Evolutionary conservation across 257 asterid species (phyloP).

Genomic region (Rauvolfia tetraphylla): DNA sequence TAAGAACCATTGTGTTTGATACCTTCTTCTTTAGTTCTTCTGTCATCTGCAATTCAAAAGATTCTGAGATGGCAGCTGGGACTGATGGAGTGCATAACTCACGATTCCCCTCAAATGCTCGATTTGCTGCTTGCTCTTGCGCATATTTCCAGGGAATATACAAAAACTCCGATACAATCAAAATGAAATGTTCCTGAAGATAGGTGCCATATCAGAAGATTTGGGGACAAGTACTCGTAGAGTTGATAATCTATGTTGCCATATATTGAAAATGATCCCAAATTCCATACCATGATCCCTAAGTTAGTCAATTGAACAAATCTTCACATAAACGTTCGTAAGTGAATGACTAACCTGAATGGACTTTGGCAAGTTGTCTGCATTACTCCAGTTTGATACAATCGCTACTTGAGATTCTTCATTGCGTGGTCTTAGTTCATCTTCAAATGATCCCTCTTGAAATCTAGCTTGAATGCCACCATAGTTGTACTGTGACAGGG

Average conservation of each 20-base stretch:
- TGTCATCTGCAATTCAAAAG: constrained; percentile 68
- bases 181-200: constrained; percentile 79
- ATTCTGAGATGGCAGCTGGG: constrained; percentile 81
- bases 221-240: neutral
- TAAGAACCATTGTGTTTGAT: neutral
- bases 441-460: constrained; percentile 50
- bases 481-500: constrained; percentile 65
- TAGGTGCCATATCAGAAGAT: constrained; percentile 1
- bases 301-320: neutral
- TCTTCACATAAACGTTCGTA: neutral
- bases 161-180: constrained; percentile 81
- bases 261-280: neutral
- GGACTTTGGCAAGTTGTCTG: constrained; percentile 66
- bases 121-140: constrained; percentile 66
- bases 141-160: constrained; percentile 90
- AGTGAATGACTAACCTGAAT: constrained; percentile 57
- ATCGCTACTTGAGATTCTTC: constrained; percentile 63
- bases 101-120: constrained; percentile 47
- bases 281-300: neutral
- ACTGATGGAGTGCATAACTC: constrained; percentile 88
- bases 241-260: neutral
- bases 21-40: constrained; percentile 81
- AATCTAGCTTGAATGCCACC: constrained; percentile 86
- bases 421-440: constrained; percentile 30
- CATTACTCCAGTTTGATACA: constrained; percentile 80